These are phyloP conservation scores for Oryza meridionalis DNA, from an alignment of 176 grass and related monocot genomes.

Conservation along the genomic window DNA sequence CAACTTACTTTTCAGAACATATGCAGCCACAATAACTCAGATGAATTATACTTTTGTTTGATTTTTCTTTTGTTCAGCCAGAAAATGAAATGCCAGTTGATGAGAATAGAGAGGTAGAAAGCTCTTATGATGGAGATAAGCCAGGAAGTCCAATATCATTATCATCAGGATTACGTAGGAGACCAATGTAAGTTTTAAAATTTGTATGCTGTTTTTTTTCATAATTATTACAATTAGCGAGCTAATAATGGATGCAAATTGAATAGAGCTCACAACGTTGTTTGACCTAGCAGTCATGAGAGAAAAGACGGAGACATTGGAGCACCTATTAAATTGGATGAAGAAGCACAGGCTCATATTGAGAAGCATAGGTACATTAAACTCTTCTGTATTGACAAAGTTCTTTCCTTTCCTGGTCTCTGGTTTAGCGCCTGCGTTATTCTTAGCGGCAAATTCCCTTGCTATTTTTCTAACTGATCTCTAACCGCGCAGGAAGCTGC, in stretches of 20 bases:
- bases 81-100: constrained; percentile 58
- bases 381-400: background rate
- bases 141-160: constrained; percentile 48
- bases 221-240: background rate
- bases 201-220: background rate
- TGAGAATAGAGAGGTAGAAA: constrained; percentile 60
- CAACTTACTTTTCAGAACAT: background rate
- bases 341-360: constrained; percentile 73
- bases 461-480: constrained; percentile 3
- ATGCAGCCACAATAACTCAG: background rate
- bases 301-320: constrained; percentile 54
- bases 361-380: constrained; percentile 80
- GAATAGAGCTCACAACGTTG: constrained; percentile 53
- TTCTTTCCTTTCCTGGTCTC: too few relatives aligned
- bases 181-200: constrained; percentile 59
- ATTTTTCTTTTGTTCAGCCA: constrained; percentile 40
- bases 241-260: constrained; percentile 1
- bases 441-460: too few relatives aligned
- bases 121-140: constrained; percentile 47
- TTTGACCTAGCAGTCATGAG: constrained; percentile 49
- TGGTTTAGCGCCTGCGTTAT: too few relatives aligned
- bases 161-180: constrained; percentile 69
- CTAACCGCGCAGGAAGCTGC: constrained; percentile 64
- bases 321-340: constrained; percentile 76
- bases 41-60: background rate